Percentiles rank a stretch among this genome's conserved stretches.
These are phyloP conservation scores for Talaromyces amestolkiae DNA, from an alignment of 2,329 filamentous ascomycete genomes.

Conservation along the genomic window DNA sequence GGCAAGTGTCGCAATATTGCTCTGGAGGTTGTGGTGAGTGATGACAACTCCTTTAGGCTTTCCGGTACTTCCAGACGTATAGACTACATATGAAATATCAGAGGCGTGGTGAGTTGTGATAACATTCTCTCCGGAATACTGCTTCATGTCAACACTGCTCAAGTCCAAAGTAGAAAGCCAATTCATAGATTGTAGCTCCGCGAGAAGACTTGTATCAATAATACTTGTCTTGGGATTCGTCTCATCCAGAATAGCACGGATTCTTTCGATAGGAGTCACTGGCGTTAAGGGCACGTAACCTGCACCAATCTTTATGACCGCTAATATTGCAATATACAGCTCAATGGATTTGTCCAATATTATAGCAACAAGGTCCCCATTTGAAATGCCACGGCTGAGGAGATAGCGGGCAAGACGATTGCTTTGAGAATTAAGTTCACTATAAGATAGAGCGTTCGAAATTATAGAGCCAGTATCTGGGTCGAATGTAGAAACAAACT, in stretches of 20 bases:
- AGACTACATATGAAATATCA: conserved; percentile 71
- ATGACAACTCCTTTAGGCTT: conserved; percentile 76
- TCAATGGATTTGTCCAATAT: conserved; percentile 72
- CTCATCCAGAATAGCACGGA: conserved; percentile 61
- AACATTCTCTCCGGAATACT: conserved; percentile 21
- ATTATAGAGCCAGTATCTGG: conserved; percentile 29
- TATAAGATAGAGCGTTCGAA: conserved; percentile 58
- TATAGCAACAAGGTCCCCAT: conserved; percentile 65
- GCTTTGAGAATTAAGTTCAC: conserved; percentile 60
- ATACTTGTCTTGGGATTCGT: conserved; percentile 54
- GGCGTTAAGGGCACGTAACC: conserved; percentile 79
- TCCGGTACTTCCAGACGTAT: conserved; percentile 80
- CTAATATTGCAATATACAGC: conserved; percentile 73
- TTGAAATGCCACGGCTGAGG: conserved; percentile 43
- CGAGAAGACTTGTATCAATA: conserved; percentile 22
- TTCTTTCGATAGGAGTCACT: conserved; percentile 62
- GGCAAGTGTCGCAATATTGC: conserved; percentile 68
- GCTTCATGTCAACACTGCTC: conserved; percentile 19
- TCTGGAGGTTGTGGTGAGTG: conserved; percentile 71
- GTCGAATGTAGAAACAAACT: conserved; percentile 57
- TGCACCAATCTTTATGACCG: conserved; percentile 69
- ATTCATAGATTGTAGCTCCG: conserved; percentile 11
- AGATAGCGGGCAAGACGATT: conserved; percentile 64
- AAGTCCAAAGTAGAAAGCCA: conserved; percentile 22
- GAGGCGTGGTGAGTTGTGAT: conserved; percentile 29